Evolutionary conservation across 305 asterid genomes (phyloP), one percentile per base, ranked within the genome.

Genomic region (Solanum hybrid): DNA sequence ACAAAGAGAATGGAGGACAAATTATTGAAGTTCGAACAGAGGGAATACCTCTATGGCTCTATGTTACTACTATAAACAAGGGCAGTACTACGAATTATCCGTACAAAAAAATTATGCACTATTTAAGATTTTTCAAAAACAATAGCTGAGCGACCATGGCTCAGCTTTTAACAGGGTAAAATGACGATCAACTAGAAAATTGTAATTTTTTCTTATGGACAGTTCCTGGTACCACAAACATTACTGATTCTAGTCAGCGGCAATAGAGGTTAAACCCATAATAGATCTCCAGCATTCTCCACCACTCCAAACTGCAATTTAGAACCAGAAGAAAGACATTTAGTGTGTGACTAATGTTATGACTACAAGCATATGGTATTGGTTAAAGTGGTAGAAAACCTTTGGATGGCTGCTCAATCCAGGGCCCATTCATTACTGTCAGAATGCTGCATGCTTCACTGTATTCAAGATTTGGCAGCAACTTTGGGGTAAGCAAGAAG

Each of bases 381-480:
- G 73, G 37, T 35, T 42, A 40, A 78, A 71, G 51, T 32, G 89
- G 85, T 84, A 88, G 26, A 5, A 76, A 91, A 97, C 99, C 99
- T 98, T 95, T 93, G 29, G 99, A 94, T 87, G 98, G 95, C 92
- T 94, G 96, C 93, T 94, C 98, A 31, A 96, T 95, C 98, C 98
- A 98, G 88, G 99, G 99, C 37, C 99, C 99, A n/a, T 95, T 98
- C 98, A 98, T 96, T 78, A 98, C 94, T 42, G 94, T 94, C 78
- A 98, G 95, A 91, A 97, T 92, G 92, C 95, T 96, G 93, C 99
- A 97, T 3, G 97, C 98, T 64, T 94, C 94, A 19, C 98, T 93
- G 94, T 98, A 98, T 45, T 96, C 97, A 38, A 98, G 94, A 93
- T 93, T 90, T 15, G 98, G 96, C 81, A 98, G 95, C 94, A 98